phyloP scores from a whole-genome alignment of 1,139 yeast genomes.

The Protomyces macrosporus region DNA sequence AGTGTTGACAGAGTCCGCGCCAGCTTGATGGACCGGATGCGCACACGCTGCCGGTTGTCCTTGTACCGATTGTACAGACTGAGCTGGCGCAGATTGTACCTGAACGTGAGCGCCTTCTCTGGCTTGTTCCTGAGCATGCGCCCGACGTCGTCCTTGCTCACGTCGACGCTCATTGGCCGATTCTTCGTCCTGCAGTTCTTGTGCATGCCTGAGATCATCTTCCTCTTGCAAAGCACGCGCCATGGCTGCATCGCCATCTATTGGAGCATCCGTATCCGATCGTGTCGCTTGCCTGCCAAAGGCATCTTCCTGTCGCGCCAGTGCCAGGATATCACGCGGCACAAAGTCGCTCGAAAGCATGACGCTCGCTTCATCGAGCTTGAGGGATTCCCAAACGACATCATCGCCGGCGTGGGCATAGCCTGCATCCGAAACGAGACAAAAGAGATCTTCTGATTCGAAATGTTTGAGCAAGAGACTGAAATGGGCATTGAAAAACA shows the following conservation, averaged over 20 bases:
- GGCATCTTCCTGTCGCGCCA: not conserved
- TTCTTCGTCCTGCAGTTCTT: not conserved
- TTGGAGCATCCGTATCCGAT: not conserved
- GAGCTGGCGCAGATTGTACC: no score
- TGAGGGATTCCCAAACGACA: constrained; percentile 50
- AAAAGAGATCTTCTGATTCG: constrained; percentile 46
- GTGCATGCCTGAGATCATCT: not conserved
- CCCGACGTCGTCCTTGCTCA: not conserved
- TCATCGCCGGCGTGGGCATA: constrained; percentile 60
- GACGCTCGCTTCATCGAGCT: constrained; percentile 43
- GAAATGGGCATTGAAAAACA: constrained; percentile 84
- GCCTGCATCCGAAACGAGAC: constrained; percentile 69
- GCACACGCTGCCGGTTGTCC: no score
- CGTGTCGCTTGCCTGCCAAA: not conserved
- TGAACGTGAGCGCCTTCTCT: no score
- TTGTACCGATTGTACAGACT: no score
- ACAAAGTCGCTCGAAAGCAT: not conserved
- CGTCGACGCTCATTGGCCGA: not conserved
- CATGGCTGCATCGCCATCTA: not conserved
- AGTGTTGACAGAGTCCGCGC: no score
- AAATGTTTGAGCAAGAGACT: constrained; percentile 58
- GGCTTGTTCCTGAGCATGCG: no score
- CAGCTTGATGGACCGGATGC: no score
- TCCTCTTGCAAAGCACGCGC: not conserved
- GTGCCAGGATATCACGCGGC: not conserved